Conservation (phyloP, 331 rosid species). For the Telfairia occidentalis region DNA sequence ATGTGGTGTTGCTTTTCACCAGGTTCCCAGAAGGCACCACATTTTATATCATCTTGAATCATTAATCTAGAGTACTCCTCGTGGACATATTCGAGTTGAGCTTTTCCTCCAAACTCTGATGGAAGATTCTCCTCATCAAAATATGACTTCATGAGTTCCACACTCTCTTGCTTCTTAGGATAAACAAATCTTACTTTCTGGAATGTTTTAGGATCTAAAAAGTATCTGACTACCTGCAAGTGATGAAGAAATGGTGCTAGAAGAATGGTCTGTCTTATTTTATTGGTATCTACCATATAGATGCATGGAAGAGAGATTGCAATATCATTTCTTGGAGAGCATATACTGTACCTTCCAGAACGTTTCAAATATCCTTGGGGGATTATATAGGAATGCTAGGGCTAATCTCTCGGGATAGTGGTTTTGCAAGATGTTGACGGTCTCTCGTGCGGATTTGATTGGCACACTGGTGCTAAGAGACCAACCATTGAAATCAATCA, state of each 20-base stretch:
- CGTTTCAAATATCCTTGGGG: slow-evolving; percentile 35
- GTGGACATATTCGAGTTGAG: slow-evolving; percentile 47
- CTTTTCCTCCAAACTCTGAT: slow-evolving; percentile 64
- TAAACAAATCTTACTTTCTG: slow-evolving; percentile 41
- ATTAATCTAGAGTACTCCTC: slow-evolving; percentile 63
- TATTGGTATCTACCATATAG: not conserved
- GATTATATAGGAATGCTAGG: slow-evolving; percentile 36
- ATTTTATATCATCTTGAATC: slow-evolving; percentile 62
- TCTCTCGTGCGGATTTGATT: slow-evolving; percentile 34
- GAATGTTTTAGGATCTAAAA: slow-evolving; percentile 36
- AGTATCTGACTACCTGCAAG: slow-evolving; percentile 34
- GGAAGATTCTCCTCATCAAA: slow-evolving; percentile 87
- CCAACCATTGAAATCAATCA: slow-evolving; percentile 40
- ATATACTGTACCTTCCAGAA: slow-evolving; percentile 32
- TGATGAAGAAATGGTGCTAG: not conserved
- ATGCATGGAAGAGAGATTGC: not conserved
- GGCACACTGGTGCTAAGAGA: slow-evolving; percentile 33
- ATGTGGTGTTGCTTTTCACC: slow-evolving; percentile 19
- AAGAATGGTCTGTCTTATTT: not conserved
- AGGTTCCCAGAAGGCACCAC: slow-evolving; percentile 45
- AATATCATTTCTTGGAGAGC: not conserved
- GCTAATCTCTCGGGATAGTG: slow-evolving; percentile 40
- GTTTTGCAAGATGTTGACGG: slow-evolving; percentile 34
- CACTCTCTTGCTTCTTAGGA: slow-evolving; percentile 34
- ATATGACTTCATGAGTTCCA: slow-evolving; percentile 69